phyloP scores from a whole-genome alignment of 1,139 yeast species.

The Entelexis paramagnoliae region DNA sequence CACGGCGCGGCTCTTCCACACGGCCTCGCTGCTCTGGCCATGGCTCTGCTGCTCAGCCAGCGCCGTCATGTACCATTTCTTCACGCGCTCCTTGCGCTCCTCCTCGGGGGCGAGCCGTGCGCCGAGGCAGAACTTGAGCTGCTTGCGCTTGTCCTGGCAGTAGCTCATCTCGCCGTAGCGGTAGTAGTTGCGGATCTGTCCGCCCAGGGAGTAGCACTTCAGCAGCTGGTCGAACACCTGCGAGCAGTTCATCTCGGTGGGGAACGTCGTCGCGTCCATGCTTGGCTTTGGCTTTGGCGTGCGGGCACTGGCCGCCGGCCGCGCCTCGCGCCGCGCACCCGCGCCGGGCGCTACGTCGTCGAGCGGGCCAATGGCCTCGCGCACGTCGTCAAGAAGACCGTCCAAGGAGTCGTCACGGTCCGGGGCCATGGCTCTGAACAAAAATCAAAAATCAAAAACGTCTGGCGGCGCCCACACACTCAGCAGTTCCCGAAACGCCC shows the following conservation, averaged over 20 bases:
- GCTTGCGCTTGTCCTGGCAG: conserved; percentile 60
- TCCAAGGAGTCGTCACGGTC: conserved; percentile 19
- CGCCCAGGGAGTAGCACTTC: conserved; percentile 81
- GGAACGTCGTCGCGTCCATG: conserved; percentile 26
- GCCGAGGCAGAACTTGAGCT: conserved; percentile 69
- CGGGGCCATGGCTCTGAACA: background rate
- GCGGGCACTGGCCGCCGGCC: too few relatives aligned
- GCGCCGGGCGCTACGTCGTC: background rate
- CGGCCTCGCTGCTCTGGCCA: conserved; percentile 60
- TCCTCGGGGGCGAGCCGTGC: conserved; percentile 45
- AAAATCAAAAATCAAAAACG: too few relatives aligned
- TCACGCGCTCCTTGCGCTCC: conserved; percentile 45
- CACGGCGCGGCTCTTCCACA: conserved; percentile 50
- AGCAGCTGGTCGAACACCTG: conserved; percentile 82
- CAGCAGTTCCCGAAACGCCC: too few relatives aligned
- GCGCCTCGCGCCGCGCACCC: background rate
- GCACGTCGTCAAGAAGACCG: conserved; percentile 22
- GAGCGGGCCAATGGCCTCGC: conserved; percentile 20
- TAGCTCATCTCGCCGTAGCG: conserved; percentile 66
- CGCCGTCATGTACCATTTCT: conserved; percentile 57
- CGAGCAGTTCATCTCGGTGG: conserved; percentile 49
- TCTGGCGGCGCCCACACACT: too few relatives aligned
- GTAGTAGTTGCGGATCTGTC: conserved; percentile 72
- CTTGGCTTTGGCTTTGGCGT: too few relatives aligned
- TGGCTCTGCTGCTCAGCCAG: conserved; percentile 48